phyloP scores from a whole-genome alignment of 2,329 filamentous ascomycete genomes.

The Ophiostoma ips region DNA sequence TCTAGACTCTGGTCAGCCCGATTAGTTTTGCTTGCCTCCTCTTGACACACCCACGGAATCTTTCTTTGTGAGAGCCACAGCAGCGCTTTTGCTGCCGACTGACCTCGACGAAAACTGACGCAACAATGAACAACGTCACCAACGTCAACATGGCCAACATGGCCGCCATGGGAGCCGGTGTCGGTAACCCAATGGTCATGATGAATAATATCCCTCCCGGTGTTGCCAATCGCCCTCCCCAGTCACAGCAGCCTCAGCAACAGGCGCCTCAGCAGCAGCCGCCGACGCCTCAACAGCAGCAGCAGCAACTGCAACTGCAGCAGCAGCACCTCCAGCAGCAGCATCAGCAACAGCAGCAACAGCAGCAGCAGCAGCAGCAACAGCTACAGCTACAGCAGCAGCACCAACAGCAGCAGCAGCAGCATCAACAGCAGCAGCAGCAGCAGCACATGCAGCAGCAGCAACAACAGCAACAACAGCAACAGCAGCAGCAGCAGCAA shows the following conservation, averaged over 20 bases:
- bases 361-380: slow-evolving; percentile 2
- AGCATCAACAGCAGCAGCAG: slow-evolving; percentile 9
- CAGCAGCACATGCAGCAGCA: slow-evolving; percentile 5
- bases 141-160: slow-evolving; percentile 57
- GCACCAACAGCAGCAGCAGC: slow-evolving; percentile 7
- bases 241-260: slow-evolving; percentile 6
- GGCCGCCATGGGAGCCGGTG: slow-evolving; percentile 53
- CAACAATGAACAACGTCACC: slow-evolving; percentile 32
- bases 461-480: slow-evolving; percentile 13
- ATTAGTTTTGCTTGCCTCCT: neutral
- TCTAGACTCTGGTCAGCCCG: neutral
- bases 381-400: slow-evolving; percentile 3
- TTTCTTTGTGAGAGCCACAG: neutral
- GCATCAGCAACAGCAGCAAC: neutral
- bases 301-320: slow-evolving; percentile 2
- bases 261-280: neutral
- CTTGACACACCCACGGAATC: neutral
- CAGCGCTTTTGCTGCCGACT: neutral
- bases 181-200: slow-evolving; percentile 50
- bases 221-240: slow-evolving; percentile 17
- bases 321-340: slow-evolving; percentile 19
- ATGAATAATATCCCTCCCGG: slow-evolving; percentile 42
- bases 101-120: neutral
- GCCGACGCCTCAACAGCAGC: slow-evolving; percentile 6
- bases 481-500: slow-evolving; percentile 6